phyloP scores from a whole-genome alignment of 345 rosid species.

The Salix dunnii region DNA sequence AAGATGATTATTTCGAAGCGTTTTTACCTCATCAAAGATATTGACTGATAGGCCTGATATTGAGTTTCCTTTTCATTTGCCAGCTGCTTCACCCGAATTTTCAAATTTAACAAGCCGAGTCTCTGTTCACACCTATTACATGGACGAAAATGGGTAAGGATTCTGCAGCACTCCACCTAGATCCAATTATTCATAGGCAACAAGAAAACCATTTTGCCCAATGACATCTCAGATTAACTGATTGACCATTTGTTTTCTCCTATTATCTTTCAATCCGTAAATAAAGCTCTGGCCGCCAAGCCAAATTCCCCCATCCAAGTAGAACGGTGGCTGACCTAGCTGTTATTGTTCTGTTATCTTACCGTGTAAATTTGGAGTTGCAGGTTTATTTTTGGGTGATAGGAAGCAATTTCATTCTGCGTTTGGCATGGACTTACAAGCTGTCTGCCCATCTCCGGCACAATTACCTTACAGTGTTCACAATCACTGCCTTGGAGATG shows the following conservation, averaged over 20 bases:
- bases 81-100: slow-evolving; percentile 83
- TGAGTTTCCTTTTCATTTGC: slow-evolving; percentile 2
- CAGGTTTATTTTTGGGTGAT: slow-evolving; percentile 92
- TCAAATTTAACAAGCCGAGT: slow-evolving; percentile 70
- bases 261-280: not conserved
- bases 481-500: slow-evolving; percentile 78
- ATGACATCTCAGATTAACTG: not conserved
- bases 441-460: slow-evolving; percentile 93
- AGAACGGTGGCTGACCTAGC: not conserved
- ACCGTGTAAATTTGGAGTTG: slow-evolving; percentile 14
- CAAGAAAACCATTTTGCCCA: not conserved
- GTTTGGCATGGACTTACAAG: slow-evolving; percentile 98
- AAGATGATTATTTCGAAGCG: not conserved
- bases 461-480: slow-evolving; percentile 75
- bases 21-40: not conserved
- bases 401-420: slow-evolving; percentile 78
- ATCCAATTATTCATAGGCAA: not conserved
- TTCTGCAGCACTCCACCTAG: not conserved
- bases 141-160: slow-evolving; percentile 83
- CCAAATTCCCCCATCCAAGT: not conserved
- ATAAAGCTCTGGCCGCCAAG: not conserved
- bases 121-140: slow-evolving; percentile 47
- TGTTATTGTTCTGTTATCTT: not conserved
- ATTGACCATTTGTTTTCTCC: not conserved
- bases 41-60: not conserved